These are phyloP conservation scores for Botryobasidium botryosum DNA, from an alignment of 768 basidiomycete genomes.

Conservation along the genomic window DNA sequence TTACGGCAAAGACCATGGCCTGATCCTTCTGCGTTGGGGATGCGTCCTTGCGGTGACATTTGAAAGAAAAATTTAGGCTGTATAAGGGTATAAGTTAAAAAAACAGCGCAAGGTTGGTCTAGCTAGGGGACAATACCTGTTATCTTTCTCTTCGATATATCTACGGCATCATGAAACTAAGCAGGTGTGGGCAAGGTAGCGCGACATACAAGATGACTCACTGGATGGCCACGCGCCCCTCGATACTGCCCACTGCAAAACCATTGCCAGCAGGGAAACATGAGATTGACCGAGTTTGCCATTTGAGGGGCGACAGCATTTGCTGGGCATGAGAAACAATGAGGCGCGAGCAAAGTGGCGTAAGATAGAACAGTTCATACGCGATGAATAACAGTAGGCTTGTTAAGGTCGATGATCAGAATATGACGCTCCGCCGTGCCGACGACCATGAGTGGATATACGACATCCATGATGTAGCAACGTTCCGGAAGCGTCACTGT, in stretches of 20 bases:
- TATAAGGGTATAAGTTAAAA: background rate
- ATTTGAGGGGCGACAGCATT: conserved; percentile 23
- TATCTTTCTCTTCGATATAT: conserved; percentile 59
- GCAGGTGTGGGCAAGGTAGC: conserved; percentile 20
- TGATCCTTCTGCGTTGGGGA: conserved; percentile 41
- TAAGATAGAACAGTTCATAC: conserved; percentile 11
- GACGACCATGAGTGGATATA: conserved; percentile 17
- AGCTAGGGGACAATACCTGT: conserved; percentile 28
- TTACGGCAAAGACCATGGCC: conserved; percentile 62
- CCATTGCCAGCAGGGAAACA: conserved; percentile 12
- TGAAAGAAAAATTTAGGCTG: conserved; percentile 77
- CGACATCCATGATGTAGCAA: conserved; percentile 17
- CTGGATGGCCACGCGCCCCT: conserved; percentile 27
- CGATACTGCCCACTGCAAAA: conserved; percentile 11
- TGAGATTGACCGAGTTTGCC: conserved; percentile 16
- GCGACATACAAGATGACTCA: conserved; percentile 12
- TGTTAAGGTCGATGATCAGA: conserved; percentile 21
- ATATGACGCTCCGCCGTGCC: conserved; percentile 24
- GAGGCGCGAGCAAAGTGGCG: background rate
- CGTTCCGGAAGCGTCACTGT: conserved; percentile 21
- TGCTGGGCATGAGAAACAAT: conserved; percentile 10
- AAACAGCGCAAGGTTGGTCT: conserved; percentile 1
- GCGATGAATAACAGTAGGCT: conserved; percentile 14
- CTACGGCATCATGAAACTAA: conserved; percentile 15
- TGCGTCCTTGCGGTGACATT: conserved; percentile 52